Percentiles rank a stretch among this genome's conserved stretches.
Evolutionary conservation across 148 eudicot genomes (phyloP).

Genomic region (Polygonum aviculare): DNA sequence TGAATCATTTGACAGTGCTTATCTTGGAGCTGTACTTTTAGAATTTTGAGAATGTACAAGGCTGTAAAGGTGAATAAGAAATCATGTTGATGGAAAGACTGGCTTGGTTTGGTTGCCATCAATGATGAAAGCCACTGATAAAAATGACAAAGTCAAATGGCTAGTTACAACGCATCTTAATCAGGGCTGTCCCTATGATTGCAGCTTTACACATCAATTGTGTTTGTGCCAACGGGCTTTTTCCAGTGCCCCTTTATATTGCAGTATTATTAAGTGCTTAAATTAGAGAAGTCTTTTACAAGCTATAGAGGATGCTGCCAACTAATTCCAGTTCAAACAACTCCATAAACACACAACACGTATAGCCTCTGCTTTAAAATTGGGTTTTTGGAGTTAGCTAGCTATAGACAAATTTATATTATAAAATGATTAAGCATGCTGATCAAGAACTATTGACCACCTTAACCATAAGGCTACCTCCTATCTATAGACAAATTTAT

Average conservation of each 20-base stretch:
- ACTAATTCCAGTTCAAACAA: conserved; percentile 4
- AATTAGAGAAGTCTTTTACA: neutral
- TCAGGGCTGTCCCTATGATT: neutral
- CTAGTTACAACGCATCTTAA: neutral
- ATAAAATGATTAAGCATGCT: neutral
- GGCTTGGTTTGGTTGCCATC: too few relatives aligned
- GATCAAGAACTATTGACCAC: neutral
- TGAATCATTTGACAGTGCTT: neutral
- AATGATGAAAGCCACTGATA: neutral
- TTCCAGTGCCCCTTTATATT: neutral
- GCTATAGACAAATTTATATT: neutral
- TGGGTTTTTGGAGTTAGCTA: neutral
- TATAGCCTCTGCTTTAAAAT: neutral
- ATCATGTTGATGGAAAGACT: neutral
- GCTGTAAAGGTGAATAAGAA: neutral
- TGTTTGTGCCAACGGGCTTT: conserved; percentile 5
- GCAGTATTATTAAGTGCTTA: neutral
- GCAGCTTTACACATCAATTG: conserved; percentile 7
- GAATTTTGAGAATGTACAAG: too few relatives aligned
- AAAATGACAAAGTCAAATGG: neutral
- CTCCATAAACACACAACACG: neutral
- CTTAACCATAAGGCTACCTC: neutral
- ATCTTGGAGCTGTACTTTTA: neutral
- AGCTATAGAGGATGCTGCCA: neutral
- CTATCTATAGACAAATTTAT: too few relatives aligned